A percentile compares a stretch with the other conserved stretches of the same genome.
These are phyloP conservation scores for Rhizomucor miehei DNA, from an alignment of 371 early-diverging fungal genomes.

Conservation along the genomic window DNA sequence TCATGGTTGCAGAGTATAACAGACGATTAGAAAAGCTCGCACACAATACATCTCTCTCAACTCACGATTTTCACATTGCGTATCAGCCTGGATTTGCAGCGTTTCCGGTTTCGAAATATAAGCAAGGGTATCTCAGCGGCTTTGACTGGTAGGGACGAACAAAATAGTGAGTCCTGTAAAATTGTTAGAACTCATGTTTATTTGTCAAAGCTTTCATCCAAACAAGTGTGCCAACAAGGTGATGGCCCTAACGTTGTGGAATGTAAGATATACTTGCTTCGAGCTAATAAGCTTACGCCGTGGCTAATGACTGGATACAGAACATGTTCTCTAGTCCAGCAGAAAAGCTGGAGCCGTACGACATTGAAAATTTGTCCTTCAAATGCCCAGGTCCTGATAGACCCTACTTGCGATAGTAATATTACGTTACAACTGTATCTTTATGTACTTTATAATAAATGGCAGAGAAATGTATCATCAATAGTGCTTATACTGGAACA, in stretches of 20 bases:
- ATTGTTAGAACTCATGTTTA: not conserved
- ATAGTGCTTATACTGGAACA: too few species aligned
- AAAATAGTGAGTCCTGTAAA: slow-evolving; percentile 1
- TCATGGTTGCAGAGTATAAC: slow-evolving; percentile 55
- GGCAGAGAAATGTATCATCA: too few species aligned
- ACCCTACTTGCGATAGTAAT: slow-evolving; percentile 43
- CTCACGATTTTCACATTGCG: slow-evolving; percentile 50
- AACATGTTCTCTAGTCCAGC: slow-evolving; percentile 53
- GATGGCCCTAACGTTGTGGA: slow-evolving; percentile 64
- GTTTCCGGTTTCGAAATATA: slow-evolving; percentile 52
- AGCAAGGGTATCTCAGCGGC: slow-evolving; percentile 58
- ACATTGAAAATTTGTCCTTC: slow-evolving; percentile 32
- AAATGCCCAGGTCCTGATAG: slow-evolving; percentile 51
- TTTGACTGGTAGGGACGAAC: slow-evolving; percentile 51
- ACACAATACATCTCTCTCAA: slow-evolving; percentile 31
- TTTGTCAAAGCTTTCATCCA: slow-evolving; percentile 62
- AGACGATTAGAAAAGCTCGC: slow-evolving; percentile 48
- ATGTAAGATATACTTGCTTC: slow-evolving; percentile 28
- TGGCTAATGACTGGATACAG: slow-evolving; percentile 21
- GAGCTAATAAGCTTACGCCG: not conserved
- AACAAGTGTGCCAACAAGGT: slow-evolving; percentile 60
- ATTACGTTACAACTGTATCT: too few species aligned
- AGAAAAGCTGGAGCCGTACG: slow-evolving; percentile 33
- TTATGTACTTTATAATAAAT: too few species aligned
- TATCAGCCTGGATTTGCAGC: slow-evolving; percentile 60